Percentiles rank a stretch among this genome's conserved stretches.
Evolutionary conservation across 1,284 basidiomycete genomes (phyloP).

Genomic region (Malassezia sympodialis): DNA sequence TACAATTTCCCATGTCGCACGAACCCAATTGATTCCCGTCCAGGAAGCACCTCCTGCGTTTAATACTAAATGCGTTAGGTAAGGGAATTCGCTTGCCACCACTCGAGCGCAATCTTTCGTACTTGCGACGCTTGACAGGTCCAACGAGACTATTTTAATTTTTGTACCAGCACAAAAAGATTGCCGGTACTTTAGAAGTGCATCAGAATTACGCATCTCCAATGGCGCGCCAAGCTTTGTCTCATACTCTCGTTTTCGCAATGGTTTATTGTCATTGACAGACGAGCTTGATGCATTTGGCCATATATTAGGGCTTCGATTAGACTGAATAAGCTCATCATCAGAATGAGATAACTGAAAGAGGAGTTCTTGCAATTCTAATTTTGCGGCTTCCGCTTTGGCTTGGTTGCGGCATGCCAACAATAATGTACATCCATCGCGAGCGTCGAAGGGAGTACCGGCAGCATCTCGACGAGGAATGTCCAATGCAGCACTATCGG

Average conservation of each 20-base stretch:
- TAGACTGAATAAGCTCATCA: neutral
- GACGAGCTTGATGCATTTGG: constrained; percentile 11
- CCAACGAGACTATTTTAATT: constrained; percentile 44
- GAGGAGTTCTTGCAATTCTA: constrained; percentile 30
- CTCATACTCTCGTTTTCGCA: constrained; percentile 20
- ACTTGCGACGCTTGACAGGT: constrained; percentile 43
- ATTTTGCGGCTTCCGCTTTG: constrained; percentile 41
- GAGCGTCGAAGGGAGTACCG: constrained; percentile 40
- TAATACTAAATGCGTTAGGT: constrained; percentile 46
- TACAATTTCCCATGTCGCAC: constrained; percentile 35
- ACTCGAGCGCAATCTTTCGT: constrained; percentile 33
- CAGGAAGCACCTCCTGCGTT: constrained; percentile 46
- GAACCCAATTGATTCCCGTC: constrained; percentile 41
- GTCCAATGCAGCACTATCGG: constrained; percentile 12
- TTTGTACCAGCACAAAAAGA: constrained; percentile 36
- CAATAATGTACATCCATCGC: constrained; percentile 42
- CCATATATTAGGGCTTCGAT: neutral
- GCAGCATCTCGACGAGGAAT: constrained; percentile 15
- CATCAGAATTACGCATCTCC: constrained; percentile 25
- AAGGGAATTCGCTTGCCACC: constrained; percentile 20
- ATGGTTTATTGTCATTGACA: constrained; percentile 20
- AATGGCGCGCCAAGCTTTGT: constrained; percentile 8
- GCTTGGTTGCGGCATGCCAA: constrained; percentile 46
- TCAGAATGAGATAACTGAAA: constrained; percentile 18
- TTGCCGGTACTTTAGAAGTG: constrained; percentile 33